Evolutionary conservation across 139 green algal species (phyloP).

Genomic region (Pedinophyceae sp.): DNA sequence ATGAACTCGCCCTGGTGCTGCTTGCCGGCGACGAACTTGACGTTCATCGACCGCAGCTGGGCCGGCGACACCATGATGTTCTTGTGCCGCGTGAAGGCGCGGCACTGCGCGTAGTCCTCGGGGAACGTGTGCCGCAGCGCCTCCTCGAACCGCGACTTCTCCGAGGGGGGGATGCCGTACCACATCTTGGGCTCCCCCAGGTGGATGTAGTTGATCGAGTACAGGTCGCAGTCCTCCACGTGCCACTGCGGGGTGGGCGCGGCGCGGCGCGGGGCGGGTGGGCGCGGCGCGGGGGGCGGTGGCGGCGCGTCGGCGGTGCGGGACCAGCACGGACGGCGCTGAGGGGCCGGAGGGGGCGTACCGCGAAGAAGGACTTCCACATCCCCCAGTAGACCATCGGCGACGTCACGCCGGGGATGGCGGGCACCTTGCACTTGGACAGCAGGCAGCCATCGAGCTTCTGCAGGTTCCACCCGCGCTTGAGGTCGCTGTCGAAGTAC

Average conservation of each 20-base stretch:
- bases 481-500: conserved; percentile 44
- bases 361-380: conserved; percentile 52
- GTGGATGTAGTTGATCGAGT: conserved; percentile 29
- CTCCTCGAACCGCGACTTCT: background rate
- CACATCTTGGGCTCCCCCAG: conserved; percentile 30
- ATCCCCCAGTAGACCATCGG: conserved; percentile 67
- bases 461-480: conserved; percentile 48
- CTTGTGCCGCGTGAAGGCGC: background rate
- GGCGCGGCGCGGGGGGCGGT: too few relatives aligned
- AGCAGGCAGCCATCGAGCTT: conserved; percentile 29
- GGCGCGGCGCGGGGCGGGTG: too few relatives aligned
- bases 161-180: conserved; percentile 19
- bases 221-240: conserved; percentile 6
- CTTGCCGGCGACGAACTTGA: background rate
- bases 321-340: too few relatives aligned
- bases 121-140: background rate
- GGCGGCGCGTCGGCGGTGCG: too few relatives aligned
- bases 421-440: conserved; percentile 13
- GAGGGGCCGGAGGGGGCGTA: too few relatives aligned
- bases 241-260: too few relatives aligned
- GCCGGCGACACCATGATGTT: conserved; percentile 4
- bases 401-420: conserved; percentile 36
- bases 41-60: background rate
- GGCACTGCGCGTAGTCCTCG: conserved; percentile 1
- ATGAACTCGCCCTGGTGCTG: conserved; percentile 7